These are phyloP conservation scores for Chrysanthemum lavandulifolium DNA, from an alignment of 129 eudicot genomes.

Conservation along the genomic window DNA sequence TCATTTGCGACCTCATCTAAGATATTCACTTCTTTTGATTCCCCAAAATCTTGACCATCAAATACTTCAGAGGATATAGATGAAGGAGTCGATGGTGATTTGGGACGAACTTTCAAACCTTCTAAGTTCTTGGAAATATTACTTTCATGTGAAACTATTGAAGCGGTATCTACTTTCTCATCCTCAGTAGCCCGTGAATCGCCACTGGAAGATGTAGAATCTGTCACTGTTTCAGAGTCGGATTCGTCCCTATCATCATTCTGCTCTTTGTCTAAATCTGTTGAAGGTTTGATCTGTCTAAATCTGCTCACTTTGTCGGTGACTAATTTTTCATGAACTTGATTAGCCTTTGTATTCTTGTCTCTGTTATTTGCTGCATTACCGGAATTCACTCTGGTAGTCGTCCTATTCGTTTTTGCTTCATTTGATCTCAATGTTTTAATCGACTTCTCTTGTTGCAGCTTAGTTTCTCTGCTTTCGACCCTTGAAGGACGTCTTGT, in stretches of 20 bases:
- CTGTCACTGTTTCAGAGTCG: conserved; percentile 69
- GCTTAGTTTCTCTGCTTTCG: conserved; percentile 42
- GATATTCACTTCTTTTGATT: conserved; percentile 41
- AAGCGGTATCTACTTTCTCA: conserved; percentile 46
- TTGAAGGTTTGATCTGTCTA: conserved; percentile 10
- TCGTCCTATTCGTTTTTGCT: conserved; percentile 32
- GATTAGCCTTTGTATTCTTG: conserved; percentile 39
- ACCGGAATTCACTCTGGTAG: conserved; percentile 27
- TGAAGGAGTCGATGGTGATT: conserved; percentile 42
- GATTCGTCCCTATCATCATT: conserved; percentile 64
- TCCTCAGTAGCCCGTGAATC: conserved; percentile 68
- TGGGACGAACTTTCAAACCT: conserved; percentile 52
- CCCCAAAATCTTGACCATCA: conserved; percentile 40
- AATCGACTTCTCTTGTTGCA: conserved; percentile 43
- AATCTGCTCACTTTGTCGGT: conserved; percentile 45
- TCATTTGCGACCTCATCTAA: conserved; percentile 47
- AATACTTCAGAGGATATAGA: conserved; percentile 59
- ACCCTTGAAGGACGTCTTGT: conserved; percentile 44
- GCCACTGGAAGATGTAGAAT: conserved; percentile 72
- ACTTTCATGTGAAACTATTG: conserved; percentile 29
- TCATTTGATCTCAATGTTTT: conserved; percentile 47
- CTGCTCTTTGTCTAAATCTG: conserved; percentile 40
- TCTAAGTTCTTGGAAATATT: conserved; percentile 25
- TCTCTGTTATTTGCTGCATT: conserved; percentile 42
- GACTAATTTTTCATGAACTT: conserved; percentile 53